Conservation (phyloP, 805 yeast species). For the Candida patagonica region DNA sequence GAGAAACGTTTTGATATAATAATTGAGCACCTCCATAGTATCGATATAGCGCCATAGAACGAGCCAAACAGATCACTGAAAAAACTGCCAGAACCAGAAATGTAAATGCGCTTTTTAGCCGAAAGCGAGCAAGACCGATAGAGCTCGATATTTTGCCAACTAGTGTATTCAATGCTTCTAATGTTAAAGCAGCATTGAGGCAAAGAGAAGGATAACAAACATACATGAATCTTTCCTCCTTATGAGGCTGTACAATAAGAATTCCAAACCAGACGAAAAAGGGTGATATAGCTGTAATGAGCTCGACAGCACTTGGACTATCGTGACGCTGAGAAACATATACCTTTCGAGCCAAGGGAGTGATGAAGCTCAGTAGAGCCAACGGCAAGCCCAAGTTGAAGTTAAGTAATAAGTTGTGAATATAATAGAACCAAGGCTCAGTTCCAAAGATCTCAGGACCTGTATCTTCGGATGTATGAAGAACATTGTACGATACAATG, state of each 20-base stretch:
- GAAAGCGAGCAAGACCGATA: constrained; percentile 1
- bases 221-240: constrained; percentile 85
- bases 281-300: constrained; percentile 35
- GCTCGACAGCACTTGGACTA: constrained; percentile 5
- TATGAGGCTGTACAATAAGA: constrained; percentile 74
- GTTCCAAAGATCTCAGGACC: constrained; percentile 91
- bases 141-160: not conserved
- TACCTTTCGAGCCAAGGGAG: constrained; percentile 7
- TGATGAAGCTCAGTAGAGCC: constrained; percentile 8
- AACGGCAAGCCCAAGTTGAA: constrained; percentile 44
- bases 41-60: constrained; percentile 50
- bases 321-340: not conserved
- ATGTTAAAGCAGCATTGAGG: constrained; percentile 50
- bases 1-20: constrained; percentile 41
- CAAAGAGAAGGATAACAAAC: constrained; percentile 70
- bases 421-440: constrained; percentile 69
- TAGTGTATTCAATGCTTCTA: constrained; percentile 15
- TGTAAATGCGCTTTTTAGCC: not conserved
- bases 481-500: constrained; percentile 74
- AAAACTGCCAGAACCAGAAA: constrained; percentile 7
- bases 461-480: constrained; percentile 51
- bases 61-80: constrained; percentile 33
- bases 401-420: constrained; percentile 59
- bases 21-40: constrained; percentile 70
- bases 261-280: constrained; percentile 56